Conservation (phyloP, 2,329 filamentous ascomycete species). For the Xylaria sp. region DNA sequence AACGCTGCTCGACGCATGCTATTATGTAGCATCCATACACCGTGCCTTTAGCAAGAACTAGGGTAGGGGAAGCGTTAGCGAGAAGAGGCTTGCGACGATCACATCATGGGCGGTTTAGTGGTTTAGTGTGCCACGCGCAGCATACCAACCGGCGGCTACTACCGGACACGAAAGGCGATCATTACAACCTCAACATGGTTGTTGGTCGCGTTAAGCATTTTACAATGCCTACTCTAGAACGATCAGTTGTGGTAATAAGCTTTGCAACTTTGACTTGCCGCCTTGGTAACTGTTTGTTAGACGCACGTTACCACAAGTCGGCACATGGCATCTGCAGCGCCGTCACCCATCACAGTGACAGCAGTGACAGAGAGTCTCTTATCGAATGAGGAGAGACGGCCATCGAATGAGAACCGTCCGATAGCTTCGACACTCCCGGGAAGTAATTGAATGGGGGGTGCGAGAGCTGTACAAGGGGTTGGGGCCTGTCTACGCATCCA, state of each 20-base stretch:
- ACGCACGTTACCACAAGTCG: neutral
- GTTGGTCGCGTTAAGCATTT: neutral
- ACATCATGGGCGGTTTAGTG: neutral
- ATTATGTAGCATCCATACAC: too few species aligned
- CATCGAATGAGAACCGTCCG: conserved; percentile 35
- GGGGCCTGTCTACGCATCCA: conserved; percentile 18
- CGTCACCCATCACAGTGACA: conserved; percentile 39
- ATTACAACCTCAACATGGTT: neutral
- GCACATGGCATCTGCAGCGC: neutral
- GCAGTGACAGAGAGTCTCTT: conserved; percentile 33
- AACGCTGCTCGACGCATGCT: neutral
- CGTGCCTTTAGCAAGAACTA: neutral
- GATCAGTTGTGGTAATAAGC: too few species aligned
- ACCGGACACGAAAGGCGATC: neutral
- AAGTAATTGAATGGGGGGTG: conserved; percentile 8
- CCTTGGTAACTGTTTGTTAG: neutral
- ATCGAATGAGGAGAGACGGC: conserved; percentile 28
- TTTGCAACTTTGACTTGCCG: too few species aligned
- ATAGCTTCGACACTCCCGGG: conserved; percentile 14
- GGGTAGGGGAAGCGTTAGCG: neutral
- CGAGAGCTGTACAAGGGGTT: conserved; percentile 18
- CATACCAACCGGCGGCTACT: conserved; percentile 1
- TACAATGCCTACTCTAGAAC: neutral
- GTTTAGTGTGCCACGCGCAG: neutral
- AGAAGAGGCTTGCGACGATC: neutral